These are phyloP conservation scores for Trichosporon coremiiforme DNA, from an alignment of 1,284 basidiomycete species.

Conservation along the genomic window DNA sequence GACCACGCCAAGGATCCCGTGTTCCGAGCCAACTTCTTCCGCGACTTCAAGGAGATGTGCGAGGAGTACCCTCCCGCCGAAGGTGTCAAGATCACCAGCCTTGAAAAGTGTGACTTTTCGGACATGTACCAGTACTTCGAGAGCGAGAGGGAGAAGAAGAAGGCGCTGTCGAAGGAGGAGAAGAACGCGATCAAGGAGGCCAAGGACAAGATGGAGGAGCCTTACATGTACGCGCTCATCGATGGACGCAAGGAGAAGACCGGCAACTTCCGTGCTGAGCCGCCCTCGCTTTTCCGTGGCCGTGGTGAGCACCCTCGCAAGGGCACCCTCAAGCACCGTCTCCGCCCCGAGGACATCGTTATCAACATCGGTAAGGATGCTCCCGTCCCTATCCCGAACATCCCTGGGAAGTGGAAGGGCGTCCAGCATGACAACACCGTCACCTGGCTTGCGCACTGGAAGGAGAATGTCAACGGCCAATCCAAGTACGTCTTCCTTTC, in stretches of 20 bases:
- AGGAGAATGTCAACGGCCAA: slow-evolving; percentile 88
- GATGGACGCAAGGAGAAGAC: slow-evolving; percentile 97
- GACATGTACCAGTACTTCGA: slow-evolving; percentile 95
- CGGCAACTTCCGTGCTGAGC: slow-evolving; percentile 97
- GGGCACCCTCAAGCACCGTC: slow-evolving; percentile 88
- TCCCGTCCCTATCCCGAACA: slow-evolving; percentile 77
- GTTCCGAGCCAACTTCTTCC: slow-evolving; percentile 96
- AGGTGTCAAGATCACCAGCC: slow-evolving; percentile 70
- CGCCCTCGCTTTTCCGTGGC: slow-evolving; percentile 94
- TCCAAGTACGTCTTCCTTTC: slow-evolving; percentile 96
- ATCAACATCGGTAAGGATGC: slow-evolving; percentile 83
- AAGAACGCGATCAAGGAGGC: slow-evolving; percentile 86
- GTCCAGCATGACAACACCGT: slow-evolving; percentile 88
- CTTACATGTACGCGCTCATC: slow-evolving; percentile 80
- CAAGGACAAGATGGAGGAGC: slow-evolving; percentile 79
- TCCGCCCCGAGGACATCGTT: slow-evolving; percentile 89
- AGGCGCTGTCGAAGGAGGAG: slow-evolving; percentile 77
- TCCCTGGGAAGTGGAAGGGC: slow-evolving; percentile 80
- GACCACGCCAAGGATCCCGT: slow-evolving; percentile 86
- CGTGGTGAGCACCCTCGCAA: slow-evolving; percentile 98
- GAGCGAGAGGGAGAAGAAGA: slow-evolving; percentile 88
- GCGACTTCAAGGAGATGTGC: slow-evolving; percentile 79
- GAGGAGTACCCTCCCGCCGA: slow-evolving; percentile 77
- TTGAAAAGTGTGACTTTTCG: slow-evolving; percentile 87
- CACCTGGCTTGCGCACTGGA: slow-evolving; percentile 97